Conservation (phyloP, 2,329 filamentous ascomycete genomes). For the Ceratocystiopsis sp. region DNA sequence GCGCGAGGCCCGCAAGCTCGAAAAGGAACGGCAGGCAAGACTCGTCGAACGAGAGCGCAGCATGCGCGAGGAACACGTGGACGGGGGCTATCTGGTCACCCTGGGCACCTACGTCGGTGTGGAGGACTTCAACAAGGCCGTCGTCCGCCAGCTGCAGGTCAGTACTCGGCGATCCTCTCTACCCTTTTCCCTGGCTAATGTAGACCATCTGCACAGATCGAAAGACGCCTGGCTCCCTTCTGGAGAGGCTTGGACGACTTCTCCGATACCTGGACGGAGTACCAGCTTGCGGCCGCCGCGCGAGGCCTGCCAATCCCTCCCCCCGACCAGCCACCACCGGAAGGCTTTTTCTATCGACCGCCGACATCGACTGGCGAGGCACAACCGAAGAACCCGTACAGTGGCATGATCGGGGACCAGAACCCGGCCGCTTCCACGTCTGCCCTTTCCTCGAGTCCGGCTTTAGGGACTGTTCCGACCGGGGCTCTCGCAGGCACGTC, state of each 20-base stretch:
- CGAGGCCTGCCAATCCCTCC: slow-evolving; percentile 70
- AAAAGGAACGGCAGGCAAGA: slow-evolving; percentile 60
- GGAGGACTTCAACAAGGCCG: slow-evolving; percentile 82
- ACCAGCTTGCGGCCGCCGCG: slow-evolving; percentile 84
- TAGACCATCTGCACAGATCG: slow-evolving; percentile 44
- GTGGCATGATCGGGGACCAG: too few species aligned
- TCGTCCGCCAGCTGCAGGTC: slow-evolving; percentile 85
- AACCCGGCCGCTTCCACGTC: too few species aligned
- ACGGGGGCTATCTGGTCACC: slow-evolving; percentile 88
- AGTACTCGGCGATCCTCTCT: slow-evolving; percentile 4
- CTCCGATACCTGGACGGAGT: slow-evolving; percentile 75
- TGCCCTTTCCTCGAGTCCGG: too few species aligned
- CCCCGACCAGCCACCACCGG: slow-evolving; percentile 65
- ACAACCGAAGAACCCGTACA: too few species aligned
- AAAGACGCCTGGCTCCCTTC: slow-evolving; percentile 81
- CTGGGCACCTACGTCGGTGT: slow-evolving; percentile 81
- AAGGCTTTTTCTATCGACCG: slow-evolving; percentile 36
- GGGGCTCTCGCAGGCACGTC: slow-evolving; percentile 49
- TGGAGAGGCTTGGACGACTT: slow-evolving; percentile 90
- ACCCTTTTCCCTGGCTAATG: slow-evolving; percentile 4
- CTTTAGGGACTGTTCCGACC: not conserved
- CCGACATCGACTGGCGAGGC: slow-evolving; percentile 22
- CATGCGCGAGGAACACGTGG: slow-evolving; percentile 78
- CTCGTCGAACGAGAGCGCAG: slow-evolving; percentile 79
- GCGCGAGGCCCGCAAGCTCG: slow-evolving; percentile 68